Conservation (phyloP, 441 rosid genomes). For the Theobroma grandiflorum region DNA sequence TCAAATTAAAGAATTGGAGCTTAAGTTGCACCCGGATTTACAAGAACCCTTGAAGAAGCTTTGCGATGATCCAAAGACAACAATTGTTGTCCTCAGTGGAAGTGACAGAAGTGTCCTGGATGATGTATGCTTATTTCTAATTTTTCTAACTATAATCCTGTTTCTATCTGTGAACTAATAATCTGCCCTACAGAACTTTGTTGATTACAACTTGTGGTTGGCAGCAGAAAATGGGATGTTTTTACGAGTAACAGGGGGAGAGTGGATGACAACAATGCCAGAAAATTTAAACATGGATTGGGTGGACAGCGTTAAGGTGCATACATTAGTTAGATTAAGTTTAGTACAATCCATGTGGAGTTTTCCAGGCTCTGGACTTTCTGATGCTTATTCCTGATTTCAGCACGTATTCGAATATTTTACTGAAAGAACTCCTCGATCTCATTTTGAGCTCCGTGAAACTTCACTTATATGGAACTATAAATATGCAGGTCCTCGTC, state of each 20-base stretch:
- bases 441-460: slow-evolving; percentile 77
- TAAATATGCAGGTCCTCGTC: slow-evolving; percentile 72
- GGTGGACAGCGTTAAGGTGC: slow-evolving; percentile 85
- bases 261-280: slow-evolving; percentile 94
- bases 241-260: slow-evolving; percentile 63
- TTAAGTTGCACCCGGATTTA: slow-evolving; percentile 62
- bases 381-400: slow-evolving; percentile 52
- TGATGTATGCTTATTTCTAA: slow-evolving; percentile 49
- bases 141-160: neutral
- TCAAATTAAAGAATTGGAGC: slow-evolving; percentile 81
- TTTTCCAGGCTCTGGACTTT: slow-evolving; percentile 32
- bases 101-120: slow-evolving; percentile 73
- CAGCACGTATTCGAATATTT: slow-evolving; percentile 89
- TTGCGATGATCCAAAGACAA: slow-evolving; percentile 62
- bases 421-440: slow-evolving; percentile 84
- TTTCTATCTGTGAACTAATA: slow-evolving; percentile 14
- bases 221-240: slow-evolving; percentile 94
- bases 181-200: slow-evolving; percentile 62
- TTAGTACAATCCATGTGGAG: slow-evolving; percentile 23
- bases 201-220: slow-evolving; percentile 73
- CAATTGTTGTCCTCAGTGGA: slow-evolving; percentile 73
- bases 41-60: slow-evolving; percentile 64
- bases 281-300: slow-evolving; percentile 83
- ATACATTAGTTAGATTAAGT: slow-evolving; percentile 16
- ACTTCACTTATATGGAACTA: slow-evolving; percentile 86